phyloP scores from a whole-genome alignment of 2,329 filamentous ascomycete species.

The Hypoxylon sp. region DNA sequence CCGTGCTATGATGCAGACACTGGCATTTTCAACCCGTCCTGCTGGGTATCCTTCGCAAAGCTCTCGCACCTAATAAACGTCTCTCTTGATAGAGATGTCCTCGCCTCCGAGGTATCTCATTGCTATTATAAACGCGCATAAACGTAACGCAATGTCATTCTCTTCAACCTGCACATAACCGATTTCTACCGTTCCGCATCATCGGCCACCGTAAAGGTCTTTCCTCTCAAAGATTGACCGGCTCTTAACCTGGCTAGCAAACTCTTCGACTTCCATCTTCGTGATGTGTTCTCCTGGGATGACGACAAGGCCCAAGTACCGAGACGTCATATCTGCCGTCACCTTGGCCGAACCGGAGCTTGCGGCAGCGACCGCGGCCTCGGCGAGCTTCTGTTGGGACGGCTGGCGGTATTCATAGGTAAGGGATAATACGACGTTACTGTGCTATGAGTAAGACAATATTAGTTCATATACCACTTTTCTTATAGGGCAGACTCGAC shows the following conservation, averaged over 20 bases:
- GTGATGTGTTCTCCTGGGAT: conserved; percentile 88
- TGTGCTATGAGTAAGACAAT: conserved; percentile 71
- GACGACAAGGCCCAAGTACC: conserved; percentile 91
- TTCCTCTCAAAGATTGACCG: conserved; percentile 49
- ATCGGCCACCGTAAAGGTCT: conserved; percentile 42
- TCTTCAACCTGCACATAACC: too few relatives aligned
- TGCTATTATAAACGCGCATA: neutral
- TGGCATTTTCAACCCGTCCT: neutral
- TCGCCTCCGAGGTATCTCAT: neutral
- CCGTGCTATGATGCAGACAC: neutral
- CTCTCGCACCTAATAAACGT: neutral
- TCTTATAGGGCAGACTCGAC: conserved; percentile 57
- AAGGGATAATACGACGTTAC: conserved; percentile 87
- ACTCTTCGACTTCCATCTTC: conserved; percentile 90
- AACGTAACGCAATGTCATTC: neutral
- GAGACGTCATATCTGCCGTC: conserved; percentile 81
- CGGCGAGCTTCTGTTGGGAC: conserved; percentile 63
- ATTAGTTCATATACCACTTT: conserved; percentile 6
- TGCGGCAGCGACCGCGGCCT: conserved; percentile 56
- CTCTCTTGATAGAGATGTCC: neutral
- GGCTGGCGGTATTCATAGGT: conserved; percentile 93
- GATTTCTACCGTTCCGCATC: conserved; percentile 1
- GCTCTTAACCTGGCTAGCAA: conserved; percentile 67
- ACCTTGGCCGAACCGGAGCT: conserved; percentile 60
- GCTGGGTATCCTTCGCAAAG: conserved; percentile 11